These are phyloP conservation scores for Falciphora oryzae DNA, from an alignment of 2,329 filamentous ascomycete species.

Conservation along the genomic window DNA sequence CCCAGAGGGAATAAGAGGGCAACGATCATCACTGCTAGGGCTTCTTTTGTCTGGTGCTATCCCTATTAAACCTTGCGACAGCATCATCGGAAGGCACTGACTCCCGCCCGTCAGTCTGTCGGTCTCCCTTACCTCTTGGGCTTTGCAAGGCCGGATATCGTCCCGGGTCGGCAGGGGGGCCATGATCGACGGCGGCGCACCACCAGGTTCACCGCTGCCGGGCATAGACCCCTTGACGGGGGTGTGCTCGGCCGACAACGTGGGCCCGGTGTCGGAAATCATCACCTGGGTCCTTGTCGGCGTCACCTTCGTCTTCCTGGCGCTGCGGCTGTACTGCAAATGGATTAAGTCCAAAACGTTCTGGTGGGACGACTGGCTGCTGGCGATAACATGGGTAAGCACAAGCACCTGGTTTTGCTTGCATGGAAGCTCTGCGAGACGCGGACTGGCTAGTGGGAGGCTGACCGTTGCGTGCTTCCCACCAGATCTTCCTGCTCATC, in stretches of 20 bases:
- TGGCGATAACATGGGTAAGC: conserved; percentile 4
- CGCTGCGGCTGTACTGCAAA: conserved; percentile 23
- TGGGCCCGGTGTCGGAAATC: neutral
- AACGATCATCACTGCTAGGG: too few relatives aligned
- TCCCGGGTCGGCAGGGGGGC: too few relatives aligned
- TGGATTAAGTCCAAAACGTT: neutral
- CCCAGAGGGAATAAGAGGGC: too few relatives aligned
- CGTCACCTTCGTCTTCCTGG: conserved; percentile 17
- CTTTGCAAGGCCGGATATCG: too few relatives aligned
- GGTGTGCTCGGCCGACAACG: neutral
- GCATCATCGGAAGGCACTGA: too few relatives aligned
- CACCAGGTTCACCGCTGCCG: neutral
- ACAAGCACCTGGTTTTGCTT: neutral
- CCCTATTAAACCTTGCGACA: too few relatives aligned
- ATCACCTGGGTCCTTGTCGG: conserved; percentile 15
- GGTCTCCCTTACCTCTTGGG: too few relatives aligned
- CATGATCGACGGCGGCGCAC: too few relatives aligned
- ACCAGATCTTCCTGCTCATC: neutral
- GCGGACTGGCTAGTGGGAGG: too few relatives aligned
- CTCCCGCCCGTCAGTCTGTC: too few relatives aligned
- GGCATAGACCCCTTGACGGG: neutral
- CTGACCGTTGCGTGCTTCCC: neutral
- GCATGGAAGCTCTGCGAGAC: too few relatives aligned
- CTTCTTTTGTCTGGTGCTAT: too few relatives aligned
- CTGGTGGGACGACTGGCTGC: conserved; percentile 9